These are phyloP conservation scores for Karstenula rhodostoma DNA, from an alignment of 2,329 filamentous ascomycete species.

Conservation along the genomic window DNA sequence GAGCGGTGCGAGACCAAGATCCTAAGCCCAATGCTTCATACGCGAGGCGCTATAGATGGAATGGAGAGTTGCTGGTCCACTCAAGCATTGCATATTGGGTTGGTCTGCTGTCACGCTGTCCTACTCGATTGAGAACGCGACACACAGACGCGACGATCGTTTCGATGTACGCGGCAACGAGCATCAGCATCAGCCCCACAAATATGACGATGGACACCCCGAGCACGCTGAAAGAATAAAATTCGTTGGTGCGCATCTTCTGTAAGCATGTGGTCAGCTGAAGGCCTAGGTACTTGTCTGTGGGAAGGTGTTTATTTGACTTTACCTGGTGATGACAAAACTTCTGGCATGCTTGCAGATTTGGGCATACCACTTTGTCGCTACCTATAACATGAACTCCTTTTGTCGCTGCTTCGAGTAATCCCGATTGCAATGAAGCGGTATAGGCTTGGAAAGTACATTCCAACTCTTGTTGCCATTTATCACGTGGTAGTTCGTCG, in stretches of 20 bases:
- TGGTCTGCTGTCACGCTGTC: background rate
- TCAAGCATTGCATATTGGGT: constrained; percentile 12
- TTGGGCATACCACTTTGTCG: background rate
- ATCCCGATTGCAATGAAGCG: constrained; percentile 15
- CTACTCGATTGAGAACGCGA: background rate
- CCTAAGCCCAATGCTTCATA: constrained; percentile 14
- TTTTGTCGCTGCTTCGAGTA: constrained; percentile 13
- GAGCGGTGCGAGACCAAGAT: constrained; percentile 13
- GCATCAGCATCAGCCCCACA: constrained; percentile 15
- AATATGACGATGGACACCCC: constrained; percentile 17
- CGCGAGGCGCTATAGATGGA: constrained; percentile 20
- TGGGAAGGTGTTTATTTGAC: background rate
- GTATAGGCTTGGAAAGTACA: constrained; percentile 18
- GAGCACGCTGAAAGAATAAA: constrained; percentile 22
- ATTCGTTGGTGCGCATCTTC: constrained; percentile 16
- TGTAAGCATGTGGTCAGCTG: background rate
- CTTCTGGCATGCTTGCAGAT: background rate
- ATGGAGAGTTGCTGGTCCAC: constrained; percentile 12
- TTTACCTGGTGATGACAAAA: constrained; percentile 12
- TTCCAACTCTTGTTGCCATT: constrained; percentile 25
- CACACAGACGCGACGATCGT: background rate
- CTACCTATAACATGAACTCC: background rate
- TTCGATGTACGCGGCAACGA: constrained; percentile 14
- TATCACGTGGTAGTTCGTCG: constrained; percentile 12
- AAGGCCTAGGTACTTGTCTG: background rate